These are phyloP conservation scores for Xanthoconium purpureum DNA, from an alignment of 768 basidiomycete genomes.

Conservation along the genomic window DNA sequence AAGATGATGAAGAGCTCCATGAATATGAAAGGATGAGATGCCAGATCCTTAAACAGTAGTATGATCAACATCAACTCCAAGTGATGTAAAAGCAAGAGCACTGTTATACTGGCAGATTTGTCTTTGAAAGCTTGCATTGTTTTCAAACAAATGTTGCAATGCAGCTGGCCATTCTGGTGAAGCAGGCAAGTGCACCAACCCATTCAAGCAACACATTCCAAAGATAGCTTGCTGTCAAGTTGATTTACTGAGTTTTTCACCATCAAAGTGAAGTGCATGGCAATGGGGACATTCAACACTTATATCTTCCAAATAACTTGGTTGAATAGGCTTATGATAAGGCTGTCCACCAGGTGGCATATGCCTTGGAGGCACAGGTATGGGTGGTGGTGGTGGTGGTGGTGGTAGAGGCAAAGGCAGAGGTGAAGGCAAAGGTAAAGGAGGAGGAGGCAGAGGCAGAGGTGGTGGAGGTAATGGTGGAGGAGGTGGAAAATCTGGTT, in stretches of 20 bases:
- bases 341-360: too few relatives aligned
- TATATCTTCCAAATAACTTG: neutral
- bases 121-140: slow-evolving; percentile 19
- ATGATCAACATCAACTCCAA: neutral
- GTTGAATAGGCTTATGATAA: slow-evolving; percentile 12
- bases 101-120: slow-evolving; percentile 41
- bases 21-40: slow-evolving; percentile 18
- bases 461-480: neutral
- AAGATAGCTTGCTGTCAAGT: slow-evolving; percentile 6
- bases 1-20: slow-evolving; percentile 36
- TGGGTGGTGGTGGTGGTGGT: too few relatives aligned
- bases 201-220: slow-evolving; percentile 29
- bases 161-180: slow-evolving; percentile 18
- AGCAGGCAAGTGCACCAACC: slow-evolving; percentile 17
- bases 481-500: too few relatives aligned
- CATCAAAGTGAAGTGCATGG: slow-evolving; percentile 16
- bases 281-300: slow-evolving; percentile 11
- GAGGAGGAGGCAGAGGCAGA: too few relatives aligned
- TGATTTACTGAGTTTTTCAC: slow-evolving; percentile 10
- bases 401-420: too few relatives aligned
- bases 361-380: too few relatives aligned
- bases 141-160: neutral
- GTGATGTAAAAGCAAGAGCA: slow-evolving; percentile 5
- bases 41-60: slow-evolving; percentile 16
- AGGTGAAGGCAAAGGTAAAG: too few relatives aligned